phyloP scores from a whole-genome alignment of 805 yeast genomes.

The Candida taoyuanica region DNA sequence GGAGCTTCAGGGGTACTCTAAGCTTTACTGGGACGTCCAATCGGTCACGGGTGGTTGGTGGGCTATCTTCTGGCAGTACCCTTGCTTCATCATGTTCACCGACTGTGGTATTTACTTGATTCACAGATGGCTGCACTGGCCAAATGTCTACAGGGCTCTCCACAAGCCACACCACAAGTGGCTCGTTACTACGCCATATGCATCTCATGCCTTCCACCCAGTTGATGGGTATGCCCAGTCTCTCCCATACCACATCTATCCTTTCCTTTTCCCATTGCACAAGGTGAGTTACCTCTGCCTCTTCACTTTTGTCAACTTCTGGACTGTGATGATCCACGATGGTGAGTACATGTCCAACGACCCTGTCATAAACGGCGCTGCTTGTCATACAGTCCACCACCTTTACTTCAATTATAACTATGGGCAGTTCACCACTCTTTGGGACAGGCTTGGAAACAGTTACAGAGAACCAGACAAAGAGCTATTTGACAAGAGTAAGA shows the following conservation, averaged over 20 bases:
- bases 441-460: conserved; percentile 95
- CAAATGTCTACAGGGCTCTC: conserved; percentile 72
- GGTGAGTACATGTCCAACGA: conserved; percentile 93
- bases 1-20: conserved; percentile 81
- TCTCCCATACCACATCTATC: conserved; percentile 88
- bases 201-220: conserved; percentile 98
- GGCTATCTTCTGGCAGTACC: conserved; percentile 62
- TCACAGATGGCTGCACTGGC: conserved; percentile 94
- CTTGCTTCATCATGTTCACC: conserved; percentile 83
- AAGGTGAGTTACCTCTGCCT: conserved; percentile 75
- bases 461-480: conserved; percentile 90
- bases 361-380: conserved; percentile 94
- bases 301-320: conserved; percentile 89
- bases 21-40: conserved; percentile 61
- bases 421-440: conserved; percentile 95
- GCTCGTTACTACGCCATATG: conserved; percentile 98
- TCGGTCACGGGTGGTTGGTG: conserved; percentile 65
- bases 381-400: conserved; percentile 97
- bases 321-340: conserved; percentile 99
- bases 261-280: conserved; percentile 88
- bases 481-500: conserved; percentile 61
- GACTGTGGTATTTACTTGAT: conserved; percentile 89
- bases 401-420: conserved; percentile 96
- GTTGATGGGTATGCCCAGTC: conserved; percentile 94
- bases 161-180: conserved; percentile 99